Conservation (phyloP, 805 yeast species). For the Teunomyces pallodes region DNA sequence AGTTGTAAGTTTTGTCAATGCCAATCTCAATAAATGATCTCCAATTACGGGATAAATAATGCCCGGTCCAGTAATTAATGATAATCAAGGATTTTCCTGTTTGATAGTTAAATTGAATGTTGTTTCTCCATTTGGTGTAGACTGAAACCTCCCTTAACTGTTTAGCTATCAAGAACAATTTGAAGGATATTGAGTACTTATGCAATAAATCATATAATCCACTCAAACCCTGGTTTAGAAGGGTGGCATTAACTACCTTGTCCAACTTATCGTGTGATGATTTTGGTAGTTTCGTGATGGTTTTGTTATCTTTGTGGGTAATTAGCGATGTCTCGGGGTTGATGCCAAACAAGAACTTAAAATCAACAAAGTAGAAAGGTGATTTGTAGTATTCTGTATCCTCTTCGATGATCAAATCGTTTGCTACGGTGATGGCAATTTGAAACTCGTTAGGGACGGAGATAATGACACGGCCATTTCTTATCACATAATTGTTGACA, state of each 20-base stretch:
- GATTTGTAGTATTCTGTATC: constrained; percentile 48
- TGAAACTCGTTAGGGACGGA: constrained; percentile 63
- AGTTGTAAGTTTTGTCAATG: constrained; percentile 43
- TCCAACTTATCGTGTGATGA: constrained; percentile 46
- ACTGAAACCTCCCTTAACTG: constrained; percentile 49
- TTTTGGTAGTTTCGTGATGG: constrained; percentile 30
- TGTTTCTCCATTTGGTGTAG: constrained; percentile 56
- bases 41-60: constrained; percentile 44
- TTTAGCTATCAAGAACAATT: constrained; percentile 56
- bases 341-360: constrained; percentile 58
- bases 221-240: constrained; percentile 44
- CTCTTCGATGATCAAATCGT: constrained; percentile 48
- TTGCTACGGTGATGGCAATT: constrained; percentile 65
- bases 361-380: constrained; percentile 76
- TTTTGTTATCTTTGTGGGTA: constrained; percentile 24
- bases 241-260: constrained; percentile 50
- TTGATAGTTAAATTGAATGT: constrained; percentile 55
- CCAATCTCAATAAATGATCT: constrained; percentile 63
- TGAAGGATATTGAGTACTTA: constrained; percentile 60
- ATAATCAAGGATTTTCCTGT: constrained; percentile 53
- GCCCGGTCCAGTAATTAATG: constrained; percentile 60
- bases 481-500: constrained; percentile 53
- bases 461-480: constrained; percentile 75
- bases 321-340: constrained; percentile 34
- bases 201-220: constrained; percentile 59